These are phyloP conservation scores for Aspergillus pseudoterreus DNA, from an alignment of 2,329 filamentous ascomycete species.

Conservation along the genomic window DNA sequence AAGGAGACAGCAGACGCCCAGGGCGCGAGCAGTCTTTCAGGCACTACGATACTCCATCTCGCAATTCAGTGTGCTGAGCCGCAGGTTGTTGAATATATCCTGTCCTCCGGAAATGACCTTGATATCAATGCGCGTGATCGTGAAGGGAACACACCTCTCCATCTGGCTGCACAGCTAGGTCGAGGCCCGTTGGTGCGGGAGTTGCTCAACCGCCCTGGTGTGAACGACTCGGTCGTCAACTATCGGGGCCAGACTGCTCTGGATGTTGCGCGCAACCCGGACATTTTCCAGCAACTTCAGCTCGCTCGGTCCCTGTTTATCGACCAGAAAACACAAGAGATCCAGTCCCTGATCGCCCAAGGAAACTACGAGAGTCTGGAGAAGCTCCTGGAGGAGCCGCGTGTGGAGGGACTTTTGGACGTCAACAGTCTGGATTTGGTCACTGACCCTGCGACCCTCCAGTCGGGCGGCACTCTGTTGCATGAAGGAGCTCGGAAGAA, in stretches of 20 bases:
- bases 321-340: constrained; percentile 77
- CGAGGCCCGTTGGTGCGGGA: constrained; percentile 76
- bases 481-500: constrained; percentile 89
- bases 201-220: constrained; percentile 73
- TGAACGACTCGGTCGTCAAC: constrained; percentile 87
- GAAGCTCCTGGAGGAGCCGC: constrained; percentile 74
- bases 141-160: constrained; percentile 90
- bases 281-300: constrained; percentile 94
- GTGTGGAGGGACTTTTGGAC: constrained; percentile 81
- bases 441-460: constrained; percentile 71
- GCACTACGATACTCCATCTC: constrained; percentile 87
- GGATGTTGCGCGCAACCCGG: constrained; percentile 83
- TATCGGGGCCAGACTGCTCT: constrained; percentile 79
- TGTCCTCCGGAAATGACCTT: constrained; percentile 68
- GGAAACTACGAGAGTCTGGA: constrained; percentile 76
- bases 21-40: constrained; percentile 47
- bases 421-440: constrained; percentile 89
- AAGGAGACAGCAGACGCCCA: constrained; percentile 53
- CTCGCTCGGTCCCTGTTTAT: constrained; percentile 85
- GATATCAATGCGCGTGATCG: constrained; percentile 89
- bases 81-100: constrained; percentile 89
- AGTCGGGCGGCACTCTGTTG: constrained; percentile 84
- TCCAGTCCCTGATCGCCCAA: constrained; percentile 71
- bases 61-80: constrained; percentile 94
- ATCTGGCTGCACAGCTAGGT: constrained; percentile 80